Base-by-base conservation (phyloP, 2,329 filamentous ascomycete species). In the Ascochyta lentis region DNA sequence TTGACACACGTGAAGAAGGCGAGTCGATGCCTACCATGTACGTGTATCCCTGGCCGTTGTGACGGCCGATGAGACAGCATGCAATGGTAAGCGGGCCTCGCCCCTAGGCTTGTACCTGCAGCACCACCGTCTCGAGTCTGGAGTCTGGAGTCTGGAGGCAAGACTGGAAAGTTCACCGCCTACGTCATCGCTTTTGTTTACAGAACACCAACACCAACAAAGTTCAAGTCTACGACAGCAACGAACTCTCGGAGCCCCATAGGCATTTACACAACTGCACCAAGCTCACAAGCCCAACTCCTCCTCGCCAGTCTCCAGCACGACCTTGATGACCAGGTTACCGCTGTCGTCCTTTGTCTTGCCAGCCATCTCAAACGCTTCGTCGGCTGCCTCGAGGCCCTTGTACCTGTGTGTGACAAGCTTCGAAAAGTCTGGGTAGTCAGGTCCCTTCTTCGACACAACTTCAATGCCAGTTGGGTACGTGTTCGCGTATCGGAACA, bases 401-500 rank as follows among this genome's bases (percentile, higher is more conserved):
- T 83, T 84, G 73, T 87, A 89, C 6, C 85, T 82, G 73, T 92
- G 89, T 3, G 89, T 92, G n/a, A 92, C 84, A 79, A 92, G 83
- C 66, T 87, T 84, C 44, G 88, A 84, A 53, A 92, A 82, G 60
- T 83, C 84, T 0, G 88, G 88, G 19, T 89, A 78, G 12, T 80
- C 77, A 8, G 73, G 59, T 0, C 73, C 74, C 41, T 74, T 78
- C 76, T 61, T 79, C 65, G 65, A 83, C 69, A 79, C 83, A 75
- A 73, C 88, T 75, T 73, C 80, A 56, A 92, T 88, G n/a, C 88
- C 89, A 0, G 85, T 87, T 4, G 84, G 81, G 68, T 92, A 92
- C 0, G 89, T 90, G 73, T 91, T 90, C 19, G 88, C 88, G 65
- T 92, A 92, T 43, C 89, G 83, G 77, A 92, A 92, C 27, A 91